A percentile compares a stretch with the other conserved stretches of the same genome.
Conservation (phyloP, 2,329 filamentous ascomycete species). For the Colletotrichum sp. region DNA sequence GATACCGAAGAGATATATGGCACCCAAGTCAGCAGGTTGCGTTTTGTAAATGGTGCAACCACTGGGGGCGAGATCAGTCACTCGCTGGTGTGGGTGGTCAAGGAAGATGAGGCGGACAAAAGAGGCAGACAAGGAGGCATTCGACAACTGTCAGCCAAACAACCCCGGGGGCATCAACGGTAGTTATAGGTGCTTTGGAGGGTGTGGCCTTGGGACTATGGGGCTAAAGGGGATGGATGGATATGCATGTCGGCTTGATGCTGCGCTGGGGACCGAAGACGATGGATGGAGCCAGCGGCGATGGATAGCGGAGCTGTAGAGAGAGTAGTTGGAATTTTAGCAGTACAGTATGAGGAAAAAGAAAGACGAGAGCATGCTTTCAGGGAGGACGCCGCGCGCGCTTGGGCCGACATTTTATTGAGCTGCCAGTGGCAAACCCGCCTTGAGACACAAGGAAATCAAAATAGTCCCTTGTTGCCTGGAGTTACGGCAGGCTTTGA, state of each 20-base stretch:
- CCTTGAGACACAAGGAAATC: constrained; percentile 21
- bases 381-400: constrained; percentile 4
- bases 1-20: constrained; percentile 43
- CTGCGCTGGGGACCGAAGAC: constrained; percentile 8
- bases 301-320: not conserved
- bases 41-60: constrained; percentile 24
- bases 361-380: constrained; percentile 18
- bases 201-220: not conserved
- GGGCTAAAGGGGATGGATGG: constrained; percentile 15
- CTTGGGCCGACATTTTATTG: constrained; percentile 21
- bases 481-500: constrained; percentile 22
- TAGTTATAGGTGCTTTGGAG: constrained; percentile 20
- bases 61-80: constrained; percentile 9
- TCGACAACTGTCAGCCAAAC: constrained; percentile 8
- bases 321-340: not conserved
- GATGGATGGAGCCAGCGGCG: constrained; percentile 5
- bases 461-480: constrained; percentile 23
- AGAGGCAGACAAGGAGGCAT: constrained; percentile 22
- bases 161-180: constrained; percentile 13
- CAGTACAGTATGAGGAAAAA: constrained; percentile 20
- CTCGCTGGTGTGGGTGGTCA: constrained; percentile 28
- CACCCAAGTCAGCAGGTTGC: constrained; percentile 22
- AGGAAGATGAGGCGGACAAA: constrained; percentile 29
- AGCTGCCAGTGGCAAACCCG: constrained; percentile 17
- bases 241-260: constrained; percentile 20